phyloP scores from a whole-genome alignment of 2,329 filamentous ascomycete species.

The Fusarium haematococcum region DNA sequence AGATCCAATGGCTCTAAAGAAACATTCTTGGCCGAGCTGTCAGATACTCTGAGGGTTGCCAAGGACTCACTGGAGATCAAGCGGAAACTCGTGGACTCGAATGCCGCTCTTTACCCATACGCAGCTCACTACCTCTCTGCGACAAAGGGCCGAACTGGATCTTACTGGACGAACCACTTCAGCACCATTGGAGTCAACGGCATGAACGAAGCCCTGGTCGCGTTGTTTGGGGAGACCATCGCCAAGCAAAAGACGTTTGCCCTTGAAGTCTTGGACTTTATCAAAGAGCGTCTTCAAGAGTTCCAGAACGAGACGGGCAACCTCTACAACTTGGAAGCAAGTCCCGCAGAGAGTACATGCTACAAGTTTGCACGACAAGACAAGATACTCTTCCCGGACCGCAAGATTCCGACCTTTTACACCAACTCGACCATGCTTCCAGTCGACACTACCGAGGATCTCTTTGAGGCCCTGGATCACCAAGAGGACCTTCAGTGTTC shows the following conservation, averaged over 20 bases:
- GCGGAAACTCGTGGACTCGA: slow-evolving; percentile 29
- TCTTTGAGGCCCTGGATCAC: slow-evolving; percentile 35
- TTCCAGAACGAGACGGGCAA: slow-evolving; percentile 38
- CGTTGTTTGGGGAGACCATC: slow-evolving; percentile 20
- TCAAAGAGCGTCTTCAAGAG: slow-evolving; percentile 34
- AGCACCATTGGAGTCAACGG: slow-evolving; percentile 41
- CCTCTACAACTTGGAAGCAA: slow-evolving; percentile 38
- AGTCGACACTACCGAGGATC: slow-evolving; percentile 36
- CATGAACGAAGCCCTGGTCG: slow-evolving; percentile 33
- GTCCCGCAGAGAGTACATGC: slow-evolving; percentile 40
- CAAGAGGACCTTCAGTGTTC: slow-evolving; percentile 39
- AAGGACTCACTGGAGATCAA: slow-evolving; percentile 41
- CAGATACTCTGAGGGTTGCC: slow-evolving; percentile 22
- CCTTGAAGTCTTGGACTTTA: slow-evolving; percentile 26
- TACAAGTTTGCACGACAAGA: slow-evolving; percentile 39
- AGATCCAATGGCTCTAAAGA: slow-evolving; percentile 21
- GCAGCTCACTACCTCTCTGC: slow-evolving; percentile 34
- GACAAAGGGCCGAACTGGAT: slow-evolving; percentile 38
- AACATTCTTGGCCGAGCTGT: slow-evolving; percentile 24
- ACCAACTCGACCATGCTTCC: slow-evolving; percentile 43
- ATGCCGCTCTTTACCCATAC: slow-evolving; percentile 33
- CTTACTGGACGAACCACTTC: slow-evolving; percentile 42
- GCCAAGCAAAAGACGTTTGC: slow-evolving; percentile 17
- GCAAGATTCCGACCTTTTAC: slow-evolving; percentile 28
- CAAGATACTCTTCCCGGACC: slow-evolving; percentile 28